phyloP scores from a whole-genome alignment of 371 early-diverging fungal genomes.

The Syncephalis fuscata region DNA sequence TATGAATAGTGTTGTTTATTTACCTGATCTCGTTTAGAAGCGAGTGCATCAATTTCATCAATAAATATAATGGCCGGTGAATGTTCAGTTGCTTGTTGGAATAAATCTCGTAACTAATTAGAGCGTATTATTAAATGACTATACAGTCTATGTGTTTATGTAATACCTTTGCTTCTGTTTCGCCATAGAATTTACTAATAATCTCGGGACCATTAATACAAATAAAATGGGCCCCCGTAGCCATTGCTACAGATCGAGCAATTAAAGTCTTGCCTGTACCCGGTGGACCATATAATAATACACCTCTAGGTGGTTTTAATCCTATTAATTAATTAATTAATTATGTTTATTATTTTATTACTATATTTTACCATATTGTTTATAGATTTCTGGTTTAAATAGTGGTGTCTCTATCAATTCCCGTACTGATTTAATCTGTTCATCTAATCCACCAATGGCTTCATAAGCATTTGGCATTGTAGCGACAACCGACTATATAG shows the following conservation, averaged over 20 bases:
- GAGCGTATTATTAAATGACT: background rate
- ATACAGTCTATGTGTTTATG: background rate
- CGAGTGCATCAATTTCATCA: constrained; percentile 97
- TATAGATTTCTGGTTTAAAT: constrained; percentile 51
- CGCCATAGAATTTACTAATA: constrained; percentile 90
- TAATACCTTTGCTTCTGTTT: constrained; percentile 74
- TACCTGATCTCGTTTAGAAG: constrained; percentile 78
- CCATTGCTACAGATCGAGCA: constrained; percentile 76
- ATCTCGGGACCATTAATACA: constrained; percentile 93
- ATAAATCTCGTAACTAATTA: constrained; percentile 49
- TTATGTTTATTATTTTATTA: background rate
- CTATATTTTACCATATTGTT: constrained; percentile 26
- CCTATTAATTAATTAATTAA: background rate
- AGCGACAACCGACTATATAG: background rate
- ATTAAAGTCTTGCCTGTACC: constrained; percentile 97
- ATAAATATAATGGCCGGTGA: constrained; percentile 93
- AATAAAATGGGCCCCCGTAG: constrained; percentile 65
- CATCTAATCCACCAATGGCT: constrained; percentile 55
- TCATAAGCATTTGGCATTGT: constrained; percentile 14
- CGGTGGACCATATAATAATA: constrained; percentile 91
- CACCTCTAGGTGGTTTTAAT: constrained; percentile 63
- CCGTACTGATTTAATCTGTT: constrained; percentile 50
- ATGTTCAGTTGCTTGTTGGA: constrained; percentile 61
- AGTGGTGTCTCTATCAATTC: constrained; percentile 82
- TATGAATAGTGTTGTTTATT: background rate